Evolutionary conservation across 345 rosid species (phyloP), one percentile per base, ranked within the genome.

Genomic region (Eucalyptus fibrosa): DNA sequence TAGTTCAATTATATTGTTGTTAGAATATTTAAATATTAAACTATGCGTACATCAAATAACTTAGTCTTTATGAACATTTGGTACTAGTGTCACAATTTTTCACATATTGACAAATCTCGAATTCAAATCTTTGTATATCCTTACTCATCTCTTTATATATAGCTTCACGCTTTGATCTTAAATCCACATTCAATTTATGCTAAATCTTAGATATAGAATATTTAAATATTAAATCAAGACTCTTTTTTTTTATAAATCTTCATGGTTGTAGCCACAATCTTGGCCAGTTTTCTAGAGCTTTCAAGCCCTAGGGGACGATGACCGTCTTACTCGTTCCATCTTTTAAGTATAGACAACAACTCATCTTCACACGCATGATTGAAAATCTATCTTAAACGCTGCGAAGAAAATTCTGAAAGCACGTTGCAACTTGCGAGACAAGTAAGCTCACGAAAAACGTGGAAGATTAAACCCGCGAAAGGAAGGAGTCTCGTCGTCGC

Each of bases 121-220:
- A 72, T 32, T 18, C 26, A 19, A 72, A 72, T 72, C 4, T 37
- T 34, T 72, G 15, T 23, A 34, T 10, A 37, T 34, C 82, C 26
- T 18, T 34, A 34, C 10, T 19, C 7, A 0, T 37, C 45, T 72
- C 8, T 34, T 72, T 5, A 34, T 18, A 10, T 3, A 11, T 9
- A 37, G 82, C 23, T 72, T 6, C 82, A 37, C 2, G 14, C 7
- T 69, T 69, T 72, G 0, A 19, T 72, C 7, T 19, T 5, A 9
- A 17, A 0, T 72, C 4, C 11, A 72, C 40, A 40, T 72, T 26
- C 8, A 72, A 72, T 23, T 34, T 9, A 72, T 1, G 0, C 6
- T 19, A 26, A 34, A 40, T 23, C 44, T 3, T 21, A 72, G 44
- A 21, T 5, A 34, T 5, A 37, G 0, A 18, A 17, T 34, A 0